Evolutionary conservation across 2,329 filamentous ascomycete genomes (phyloP), one percentile per base, ranked within the genome.

Genomic region (Fusarium xyrophilum): DNA sequence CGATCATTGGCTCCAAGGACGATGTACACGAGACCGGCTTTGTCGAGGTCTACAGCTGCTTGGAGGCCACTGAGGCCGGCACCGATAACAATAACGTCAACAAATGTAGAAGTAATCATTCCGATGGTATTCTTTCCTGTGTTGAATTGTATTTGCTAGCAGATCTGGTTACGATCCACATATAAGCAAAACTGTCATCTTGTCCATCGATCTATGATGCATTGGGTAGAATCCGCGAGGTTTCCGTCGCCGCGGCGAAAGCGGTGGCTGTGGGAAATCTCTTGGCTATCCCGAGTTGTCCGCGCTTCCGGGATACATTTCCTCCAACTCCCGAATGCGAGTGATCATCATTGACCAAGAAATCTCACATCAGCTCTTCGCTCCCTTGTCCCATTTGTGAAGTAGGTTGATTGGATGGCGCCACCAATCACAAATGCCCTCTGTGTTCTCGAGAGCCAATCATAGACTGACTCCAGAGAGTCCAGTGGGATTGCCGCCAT

Each of bases 1-100:
- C 81, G 77, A 46, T 82, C 76, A 6, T 79, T 76, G 4, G 82
- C 82, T 63, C 86, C 84, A 1, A 85, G 74, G 3, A 85, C 77
- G 1, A 81, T 43, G 28, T 75, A 76, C 0, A 76, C 76, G 11
- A 81, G 71, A 0, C 80, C 78, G 2, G 76, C 75, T 4, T 61
- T 47, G 3, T 76, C 63, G 5, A 82, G 50, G 2, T 72, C 64
- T 11, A 68, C 50, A 1, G 79, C 79, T 2, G 80, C 78, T 19
- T 71, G 59, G 15, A 79, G 74, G 19, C 75, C 78, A 28, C 72
- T 72, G 8, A 80, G 71, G 5, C 82, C 63, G 2, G 58, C 62
- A 5, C 62, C 44, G 2, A 33, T 13, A 3, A 33, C 14, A 17
- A 19, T 25, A 8, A 32, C 28, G n/a, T 47, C 28, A 30, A 47